Conservation (phyloP, 148 eudicot species). For the Fagopyrum tataricum region DNA sequence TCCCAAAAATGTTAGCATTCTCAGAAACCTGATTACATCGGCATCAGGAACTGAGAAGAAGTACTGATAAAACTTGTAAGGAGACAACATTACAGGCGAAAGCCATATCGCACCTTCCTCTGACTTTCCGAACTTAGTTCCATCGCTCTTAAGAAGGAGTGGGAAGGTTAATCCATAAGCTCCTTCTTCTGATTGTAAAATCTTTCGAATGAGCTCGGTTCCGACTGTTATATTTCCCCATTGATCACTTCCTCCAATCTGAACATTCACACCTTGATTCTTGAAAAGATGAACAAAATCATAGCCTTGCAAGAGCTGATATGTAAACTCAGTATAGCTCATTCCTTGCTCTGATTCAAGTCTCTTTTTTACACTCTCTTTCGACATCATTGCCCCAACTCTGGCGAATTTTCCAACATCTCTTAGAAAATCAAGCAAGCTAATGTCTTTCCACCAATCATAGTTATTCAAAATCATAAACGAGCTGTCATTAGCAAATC, state of each 20-base stretch:
- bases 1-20: constrained; percentile 57
- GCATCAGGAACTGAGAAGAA: constrained; percentile 65
- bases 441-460: constrained; percentile 92
- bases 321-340: constrained; percentile 85
- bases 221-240: constrained; percentile 98
- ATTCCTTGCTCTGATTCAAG: constrained; percentile 74
- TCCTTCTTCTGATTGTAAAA: constrained; percentile 32
- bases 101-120: constrained; percentile 94
- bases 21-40: constrained; percentile 69
- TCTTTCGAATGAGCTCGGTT: constrained; percentile 67
- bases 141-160: constrained; percentile 73
- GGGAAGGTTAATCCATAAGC: constrained; percentile 86
- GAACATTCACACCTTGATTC: constrained; percentile 55
- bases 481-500: constrained; percentile 9
- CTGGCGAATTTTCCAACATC: constrained; percentile 66
- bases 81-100: constrained; percentile 58
- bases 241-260: constrained; percentile 92
- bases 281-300: constrained; percentile 62
- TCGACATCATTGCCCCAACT: constrained; percentile 77
- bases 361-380: constrained; percentile 72
- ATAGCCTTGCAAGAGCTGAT: constrained; percentile 78
- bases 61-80: constrained; percentile 86
- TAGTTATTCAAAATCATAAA: constrained; percentile 63
- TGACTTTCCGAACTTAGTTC: constrained; percentile 80
- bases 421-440: constrained; percentile 62